Evolutionary conservation across 2,329 filamentous ascomycete species (phyloP), one percentile per base, ranked within the genome.

Genomic region (Eutypa lata): DNA sequence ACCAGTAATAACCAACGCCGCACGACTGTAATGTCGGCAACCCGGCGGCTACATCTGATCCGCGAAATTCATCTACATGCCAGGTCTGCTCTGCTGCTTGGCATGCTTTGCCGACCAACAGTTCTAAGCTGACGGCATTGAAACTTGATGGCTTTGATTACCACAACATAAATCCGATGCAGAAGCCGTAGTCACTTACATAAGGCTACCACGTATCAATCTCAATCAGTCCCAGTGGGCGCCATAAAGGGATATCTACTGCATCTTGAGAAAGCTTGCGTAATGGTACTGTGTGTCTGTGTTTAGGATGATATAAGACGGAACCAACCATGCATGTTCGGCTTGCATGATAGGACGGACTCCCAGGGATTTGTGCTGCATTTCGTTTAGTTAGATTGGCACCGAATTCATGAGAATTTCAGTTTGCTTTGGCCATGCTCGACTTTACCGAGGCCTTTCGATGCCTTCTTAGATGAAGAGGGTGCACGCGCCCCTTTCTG

Each of bases 361-460:
- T 13, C 18, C 19, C 38, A 18, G 38, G 18, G 10, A 21, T 13
- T 22, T 19, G 13, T 13, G n/a, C 18, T 13, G 38, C n/a, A 42
- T 26, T n/a, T 47, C n/a, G 14, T 22, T n/a, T 50, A 42, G 19
- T n/a, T 50, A 42, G 19, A 22, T 21, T 33, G 24, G 52, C 35
- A 19, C 44, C 24, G 21, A 16, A 33, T 51, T 80, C 71, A 83
- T 54, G 80, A 78, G 74, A 87, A 87, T 42, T 75, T 79, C 66
- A 87, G 72, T 65, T 74, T 83, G 57, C 77, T 83, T 64, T 87
- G 83, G 14, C 82, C 83, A 55, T 79, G 80, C 66, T 86, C 83
- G 66, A 67, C 67, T 65, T 72, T 73, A 67, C 63, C 69, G 55
- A 64, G 64, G 53, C 61, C 65, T 57, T 58, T 63, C 45, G 65